A percentile compares a stretch with the other conserved stretches of the same genome.
phyloP scores from a whole-genome alignment of 106 monocot species.

The Acorus gramineus region DNA sequence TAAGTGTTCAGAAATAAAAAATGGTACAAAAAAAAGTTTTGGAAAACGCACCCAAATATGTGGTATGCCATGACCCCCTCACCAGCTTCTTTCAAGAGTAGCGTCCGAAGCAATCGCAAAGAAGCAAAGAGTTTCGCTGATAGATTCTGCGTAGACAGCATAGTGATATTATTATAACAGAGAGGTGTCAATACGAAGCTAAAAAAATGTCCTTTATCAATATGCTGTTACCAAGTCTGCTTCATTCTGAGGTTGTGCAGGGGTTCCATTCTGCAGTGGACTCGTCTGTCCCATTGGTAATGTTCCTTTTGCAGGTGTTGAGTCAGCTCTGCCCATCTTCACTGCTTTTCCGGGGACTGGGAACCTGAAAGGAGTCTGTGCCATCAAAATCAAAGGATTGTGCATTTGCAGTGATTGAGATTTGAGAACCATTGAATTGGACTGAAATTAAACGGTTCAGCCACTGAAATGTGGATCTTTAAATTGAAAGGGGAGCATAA shows the following conservation, averaged over 20 bases:
- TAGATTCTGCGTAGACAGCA: slow-evolving; percentile 27
- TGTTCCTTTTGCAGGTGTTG: slow-evolving; percentile 46
- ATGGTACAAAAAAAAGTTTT: neutral
- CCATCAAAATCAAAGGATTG: too few species aligned
- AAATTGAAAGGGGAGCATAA: too few species aligned
- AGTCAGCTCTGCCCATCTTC: slow-evolving; percentile 25
- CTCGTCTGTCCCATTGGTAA: slow-evolving; percentile 13
- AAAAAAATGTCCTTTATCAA: neutral
- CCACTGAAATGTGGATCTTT: too few species aligned
- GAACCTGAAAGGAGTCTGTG: slow-evolving; percentile 33
- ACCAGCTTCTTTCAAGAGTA: slow-evolving; percentile 53
- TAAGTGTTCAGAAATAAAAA: neutral
- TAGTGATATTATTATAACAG: neutral
- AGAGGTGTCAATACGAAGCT: neutral
- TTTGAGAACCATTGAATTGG: too few species aligned
- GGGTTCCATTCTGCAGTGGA: slow-evolving; percentile 14
- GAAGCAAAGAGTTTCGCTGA: slow-evolving; percentile 51
- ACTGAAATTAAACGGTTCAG: too few species aligned
- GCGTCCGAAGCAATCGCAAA: slow-evolving; percentile 41
- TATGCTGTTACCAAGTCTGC: slow-evolving; percentile 32
- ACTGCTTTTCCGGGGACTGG: slow-evolving; percentile 43
- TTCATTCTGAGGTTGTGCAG: slow-evolving; percentile 29
- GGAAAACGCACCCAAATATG: slow-evolving; percentile 48
- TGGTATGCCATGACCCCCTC: slow-evolving; percentile 64
- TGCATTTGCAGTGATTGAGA: too few species aligned